Percentiles rank a stretch among this genome's conserved stretches.
phyloP scores from a whole-genome alignment of 495 filamentous ascomycete genomes.

The Aspergillus ellipticus region DNA sequence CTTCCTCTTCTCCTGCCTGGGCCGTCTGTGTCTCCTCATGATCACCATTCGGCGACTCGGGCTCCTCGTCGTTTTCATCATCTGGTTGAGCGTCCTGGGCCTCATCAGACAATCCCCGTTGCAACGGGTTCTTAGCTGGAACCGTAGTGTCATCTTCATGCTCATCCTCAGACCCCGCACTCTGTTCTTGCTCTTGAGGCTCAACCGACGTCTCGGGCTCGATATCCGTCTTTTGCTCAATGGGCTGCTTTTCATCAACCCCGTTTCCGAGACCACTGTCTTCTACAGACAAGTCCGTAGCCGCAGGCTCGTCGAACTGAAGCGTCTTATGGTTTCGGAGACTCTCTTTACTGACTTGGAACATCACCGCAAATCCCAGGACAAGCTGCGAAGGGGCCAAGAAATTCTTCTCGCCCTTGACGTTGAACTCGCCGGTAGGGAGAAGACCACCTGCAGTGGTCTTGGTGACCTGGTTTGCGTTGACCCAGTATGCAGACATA shows the following conservation, averaged over 20 bases:
- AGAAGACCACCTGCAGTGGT: conserved; percentile 78
- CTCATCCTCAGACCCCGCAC: conserved; percentile 28
- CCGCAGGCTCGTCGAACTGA: conserved; percentile 27
- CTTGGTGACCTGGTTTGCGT: conserved; percentile 83
- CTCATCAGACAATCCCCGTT: conserved; percentile 24
- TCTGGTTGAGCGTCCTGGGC: conserved; percentile 29
- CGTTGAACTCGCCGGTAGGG: conserved; percentile 68
- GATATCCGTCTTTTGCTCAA: background rate
- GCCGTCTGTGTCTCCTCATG: conserved; percentile 14
- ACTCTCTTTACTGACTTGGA: conserved; percentile 85
- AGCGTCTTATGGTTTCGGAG: conserved; percentile 72
- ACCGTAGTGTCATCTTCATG: conserved; percentile 23
- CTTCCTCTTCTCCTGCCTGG: conserved; percentile 9
- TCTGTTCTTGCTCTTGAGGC: conserved; percentile 15
- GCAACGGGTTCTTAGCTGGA: conserved; percentile 26
- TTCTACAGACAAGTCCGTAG: conserved; percentile 7
- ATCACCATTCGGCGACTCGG: conserved; percentile 17
- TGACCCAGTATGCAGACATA: conserved; percentile 94
- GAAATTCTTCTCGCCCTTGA: conserved; percentile 84
- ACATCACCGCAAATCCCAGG: conserved; percentile 82
- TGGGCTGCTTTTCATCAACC: background rate
- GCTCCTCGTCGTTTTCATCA: conserved; percentile 22
- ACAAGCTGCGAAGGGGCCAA: conserved; percentile 84
- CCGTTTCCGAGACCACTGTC: background rate
- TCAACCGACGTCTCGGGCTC: conserved; percentile 9